Base-by-base conservation (phyloP, 202 grass and related monocot species). In the Setaria italica region DNA sequence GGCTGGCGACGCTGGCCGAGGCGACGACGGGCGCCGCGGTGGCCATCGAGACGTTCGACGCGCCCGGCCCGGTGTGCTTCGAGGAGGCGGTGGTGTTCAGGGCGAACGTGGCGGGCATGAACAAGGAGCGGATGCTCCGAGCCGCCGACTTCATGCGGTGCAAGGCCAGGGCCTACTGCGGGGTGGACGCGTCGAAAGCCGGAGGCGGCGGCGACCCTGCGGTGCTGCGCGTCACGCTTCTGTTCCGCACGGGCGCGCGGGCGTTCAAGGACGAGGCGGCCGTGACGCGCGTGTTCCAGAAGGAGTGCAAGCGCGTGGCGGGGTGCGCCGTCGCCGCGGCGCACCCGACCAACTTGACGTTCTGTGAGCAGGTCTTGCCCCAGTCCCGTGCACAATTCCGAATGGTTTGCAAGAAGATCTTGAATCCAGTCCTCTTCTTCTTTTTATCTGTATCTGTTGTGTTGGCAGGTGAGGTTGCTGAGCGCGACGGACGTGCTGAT, bases 181-280 rank as follows among this genome's bases (percentile, higher is more conserved):
- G 85, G 10, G 45, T 88, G 15, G 37, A 34, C 15, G 41, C 39
- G 39, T 41, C 39, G 39, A 41, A 41, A 41, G 39, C 5, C 39
- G 39, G 39, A 41, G 39, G 39, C 39, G 33, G 20, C n/a, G 19
- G 3, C 3, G 30, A 62, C 43, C 0, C 34, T 1, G 19, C 45
- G 32, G 84, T 65, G 6, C 15, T 88, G 33, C 80, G 85, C 35
- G 65, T 92, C 67, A 94, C 94, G 30, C 64, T 97, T 11, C 83
- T 94, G 34, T 82, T 97, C 53, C 64, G 89, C 16, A 70, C 56
- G 0, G 94, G 92, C 2, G 48, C 39, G 20, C 74, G 88, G 11
- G 86, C 90, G 32, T 94, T 94, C 84, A 94, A 92, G 88, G 84
- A 97, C 76, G 88, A 97, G 65, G 67, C 72, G 2, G 69, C 30